A percentile compares a stretch with the other conserved stretches of the same genome.
phyloP scores from a whole-genome alignment of 805 yeast species.

The Candida koratica region DNA sequence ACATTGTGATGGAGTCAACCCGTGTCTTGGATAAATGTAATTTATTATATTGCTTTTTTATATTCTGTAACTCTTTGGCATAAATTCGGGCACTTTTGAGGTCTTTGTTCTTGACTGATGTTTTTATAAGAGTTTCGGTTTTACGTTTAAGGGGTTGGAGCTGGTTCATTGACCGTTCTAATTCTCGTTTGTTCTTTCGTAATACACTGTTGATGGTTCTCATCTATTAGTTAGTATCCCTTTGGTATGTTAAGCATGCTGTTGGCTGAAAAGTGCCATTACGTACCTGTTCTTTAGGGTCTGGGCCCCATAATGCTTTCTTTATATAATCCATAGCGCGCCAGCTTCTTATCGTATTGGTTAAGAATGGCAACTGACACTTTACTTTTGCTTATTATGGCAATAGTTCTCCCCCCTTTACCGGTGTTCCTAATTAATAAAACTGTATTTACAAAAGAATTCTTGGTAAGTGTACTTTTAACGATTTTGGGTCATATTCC shows the following conservation, averaged over 20 bases:
- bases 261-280: background rate
- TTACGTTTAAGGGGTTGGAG: conserved; percentile 61
- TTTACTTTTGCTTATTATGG: conserved; percentile 27
- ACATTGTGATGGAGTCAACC: conserved; percentile 79
- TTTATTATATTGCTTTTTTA: conserved; percentile 69
- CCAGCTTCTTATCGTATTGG: too few species aligned
- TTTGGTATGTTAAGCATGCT: background rate
- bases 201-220: conserved; percentile 73
- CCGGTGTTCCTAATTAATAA: conserved; percentile 32
- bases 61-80: conserved; percentile 75
- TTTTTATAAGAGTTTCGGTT: conserved; percentile 71
- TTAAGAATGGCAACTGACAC: conserved; percentile 17
- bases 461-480: conserved; percentile 28
- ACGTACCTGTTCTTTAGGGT: conserved; percentile 80
- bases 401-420: conserved; percentile 36
- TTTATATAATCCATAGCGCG: conserved; percentile 72
- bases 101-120: conserved; percentile 74
- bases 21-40: conserved; percentile 80
- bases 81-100: conserved; percentile 68
- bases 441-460: conserved; percentile 32
- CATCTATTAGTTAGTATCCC: conserved; percentile 40
- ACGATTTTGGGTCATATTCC: conserved; percentile 33
- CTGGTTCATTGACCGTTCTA: conserved; percentile 71
- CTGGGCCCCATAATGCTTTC: conserved; percentile 93
- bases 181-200: conserved; percentile 78